Evolutionary conservation across 192 early-diverging fungal genomes (phyloP), one percentile per base, ranked within the genome.

Genomic region (Coemansia sp.): DNA sequence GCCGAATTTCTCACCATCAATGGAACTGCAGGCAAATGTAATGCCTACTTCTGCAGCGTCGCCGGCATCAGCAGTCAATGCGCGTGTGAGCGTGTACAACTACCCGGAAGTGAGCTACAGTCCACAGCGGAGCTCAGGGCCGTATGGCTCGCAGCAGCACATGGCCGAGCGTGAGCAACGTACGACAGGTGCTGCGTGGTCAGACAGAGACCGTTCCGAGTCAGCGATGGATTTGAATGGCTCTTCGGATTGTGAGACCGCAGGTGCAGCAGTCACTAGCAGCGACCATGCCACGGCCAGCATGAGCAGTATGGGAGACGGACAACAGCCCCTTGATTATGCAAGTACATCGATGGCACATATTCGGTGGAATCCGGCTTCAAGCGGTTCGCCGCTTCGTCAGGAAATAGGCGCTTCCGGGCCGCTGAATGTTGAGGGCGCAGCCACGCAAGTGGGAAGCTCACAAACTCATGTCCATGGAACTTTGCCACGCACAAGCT

Each of bases 281-380:
- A 39, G 66, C 38, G 29, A 31, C 12, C 1, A 55, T 19, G 45
- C 25, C 17, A 49, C 22, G 9, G 59, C 45, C 43, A 61, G 59
- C 29, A 27, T 47, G n/a, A 49, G 59, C 59, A 61, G 59, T 27
- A 23, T 22, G 19, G 8, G 43, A 14, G 59, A 49, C 23, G 52
- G 39, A 19, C 21, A 23, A 17, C 67, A 74, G 23, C 41, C 47
- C 31, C 68, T 56, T 10, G 77, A 71, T 2, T 70, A 80, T 38
- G 58, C 68, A 0, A 64, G 50, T 45, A 22, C 59, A 19, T 59
- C 77, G 10, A 74, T 68, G 62, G 29, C 68, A 11, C 77, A 80
- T 23, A 62, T 68, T 50, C 77, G 71, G 6, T 80, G 77, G 77
- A 80, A 63, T 27, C 68, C 72, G n/a, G 49, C 72, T 9, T 67